Percentiles rank a stretch among this genome's conserved stretches.
Evolutionary conservation across 2,329 filamentous ascomycete species (phyloP).

Genomic region (Lithohypha guttulata): DNA sequence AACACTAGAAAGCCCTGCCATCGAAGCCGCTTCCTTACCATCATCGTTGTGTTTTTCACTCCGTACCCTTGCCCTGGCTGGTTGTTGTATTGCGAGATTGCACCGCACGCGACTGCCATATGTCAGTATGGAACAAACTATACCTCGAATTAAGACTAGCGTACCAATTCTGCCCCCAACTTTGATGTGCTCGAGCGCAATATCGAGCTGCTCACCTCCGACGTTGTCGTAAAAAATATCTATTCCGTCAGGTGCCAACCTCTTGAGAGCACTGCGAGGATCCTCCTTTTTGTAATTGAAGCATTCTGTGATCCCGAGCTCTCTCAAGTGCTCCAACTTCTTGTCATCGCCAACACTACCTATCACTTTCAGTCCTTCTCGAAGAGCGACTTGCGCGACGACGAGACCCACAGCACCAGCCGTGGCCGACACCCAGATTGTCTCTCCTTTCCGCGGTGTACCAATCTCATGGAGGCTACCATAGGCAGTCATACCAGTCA

Average conservation of each 20-base stretch:
- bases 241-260: constrained; percentile 58
- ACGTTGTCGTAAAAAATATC: constrained; percentile 68
- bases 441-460: constrained; percentile 56
- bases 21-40: constrained; percentile 51
- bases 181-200: constrained; percentile 50
- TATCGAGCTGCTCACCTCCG: constrained; percentile 56
- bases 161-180: constrained; percentile 44
- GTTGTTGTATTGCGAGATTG: constrained; percentile 57
- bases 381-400: constrained; percentile 64
- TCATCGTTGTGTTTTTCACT: constrained; percentile 47
- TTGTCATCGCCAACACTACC: constrained; percentile 62
- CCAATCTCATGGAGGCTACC: constrained; percentile 57
- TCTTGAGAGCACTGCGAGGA: constrained; percentile 48
- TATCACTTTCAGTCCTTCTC: constrained; percentile 56
- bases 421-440: constrained; percentile 62
- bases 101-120: constrained; percentile 29
- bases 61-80: constrained; percentile 43
- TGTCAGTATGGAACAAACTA: constrained; percentile 1
- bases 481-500: constrained; percentile 61
- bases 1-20: constrained; percentile 60
- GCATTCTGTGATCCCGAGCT: constrained; percentile 53
- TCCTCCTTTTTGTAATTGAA: constrained; percentile 73
- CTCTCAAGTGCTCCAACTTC: constrained; percentile 58
- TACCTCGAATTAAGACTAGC: background rate
- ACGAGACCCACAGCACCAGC: constrained; percentile 64